A percentile compares a stretch with the other conserved stretches of the same genome.
Evolutionary conservation across 2,329 filamentous ascomycete species (phyloP).

Genomic region (Penicillium sp.): DNA sequence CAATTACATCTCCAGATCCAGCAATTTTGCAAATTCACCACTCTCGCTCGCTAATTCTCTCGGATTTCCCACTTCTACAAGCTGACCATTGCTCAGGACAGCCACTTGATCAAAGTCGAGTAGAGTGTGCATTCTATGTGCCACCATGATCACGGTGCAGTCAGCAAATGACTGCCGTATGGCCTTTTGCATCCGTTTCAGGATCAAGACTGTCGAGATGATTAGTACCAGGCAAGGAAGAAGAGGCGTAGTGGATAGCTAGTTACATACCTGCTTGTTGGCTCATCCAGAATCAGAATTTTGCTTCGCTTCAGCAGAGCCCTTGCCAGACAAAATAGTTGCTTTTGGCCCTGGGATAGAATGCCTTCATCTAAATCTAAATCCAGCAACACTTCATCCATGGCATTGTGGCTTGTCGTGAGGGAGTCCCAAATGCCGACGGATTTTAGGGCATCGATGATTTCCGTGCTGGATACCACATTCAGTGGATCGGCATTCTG

Average conservation of each 20-base stretch:
- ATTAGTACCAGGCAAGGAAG: too few species aligned
- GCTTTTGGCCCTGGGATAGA: slow-evolving; percentile 70
- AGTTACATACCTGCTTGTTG: slow-evolving; percentile 22
- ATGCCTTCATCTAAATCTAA: slow-evolving; percentile 34
- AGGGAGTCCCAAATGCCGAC: neutral
- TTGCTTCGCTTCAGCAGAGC: slow-evolving; percentile 48
- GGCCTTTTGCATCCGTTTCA: slow-evolving; percentile 14
- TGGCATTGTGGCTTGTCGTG: neutral
- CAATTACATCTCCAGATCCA: too few species aligned
- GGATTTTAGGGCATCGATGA: neutral
- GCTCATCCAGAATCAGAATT: slow-evolving; percentile 24
- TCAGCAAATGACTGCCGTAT: slow-evolving; percentile 10
- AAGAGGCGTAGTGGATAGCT: too few species aligned
- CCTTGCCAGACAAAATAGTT: slow-evolving; percentile 67
- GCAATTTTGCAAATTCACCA: too few species aligned
- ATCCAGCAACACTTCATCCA: slow-evolving; percentile 16
- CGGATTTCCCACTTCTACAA: slow-evolving; percentile 12
- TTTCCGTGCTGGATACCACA: neutral
- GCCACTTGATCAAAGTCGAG: slow-evolving; percentile 17
- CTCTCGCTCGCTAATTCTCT: too few species aligned
- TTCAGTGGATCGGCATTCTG: neutral
- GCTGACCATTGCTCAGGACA: slow-evolving; percentile 11
- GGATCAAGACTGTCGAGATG: slow-evolving; percentile 13
- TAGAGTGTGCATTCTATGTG: slow-evolving; percentile 15
- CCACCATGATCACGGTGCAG: slow-evolving; percentile 18